A percentile compares a stretch with the other conserved stretches of the same genome.
phyloP scores from a whole-genome alignment of 2,329 filamentous ascomycete species.

The Teratosphaeria zuluensis region DNA sequence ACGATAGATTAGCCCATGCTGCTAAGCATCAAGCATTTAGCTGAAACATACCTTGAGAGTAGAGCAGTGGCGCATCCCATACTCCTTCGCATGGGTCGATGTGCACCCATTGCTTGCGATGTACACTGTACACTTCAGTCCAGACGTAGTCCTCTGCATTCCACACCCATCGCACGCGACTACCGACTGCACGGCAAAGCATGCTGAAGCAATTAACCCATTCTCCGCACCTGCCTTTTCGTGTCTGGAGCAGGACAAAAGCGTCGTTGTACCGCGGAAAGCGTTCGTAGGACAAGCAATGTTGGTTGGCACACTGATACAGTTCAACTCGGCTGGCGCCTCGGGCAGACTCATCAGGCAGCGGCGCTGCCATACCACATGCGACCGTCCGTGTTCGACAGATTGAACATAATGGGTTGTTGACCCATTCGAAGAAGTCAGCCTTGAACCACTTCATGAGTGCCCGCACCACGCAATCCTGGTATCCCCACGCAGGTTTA shows the following conservation, averaged over 20 bases:
- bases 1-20: slow-evolving; percentile 1
- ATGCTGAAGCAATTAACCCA: slow-evolving; percentile 99
- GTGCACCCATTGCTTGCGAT: slow-evolving; percentile 91
- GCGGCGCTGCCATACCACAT: slow-evolving; percentile 73
- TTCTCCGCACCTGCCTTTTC: slow-evolving; percentile 79
- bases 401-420: slow-evolving; percentile 77
- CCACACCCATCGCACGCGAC: slow-evolving; percentile 93
- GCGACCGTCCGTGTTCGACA: slow-evolving; percentile 77
- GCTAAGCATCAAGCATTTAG: background rate
- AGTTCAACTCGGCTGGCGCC: slow-evolving; percentile 82
- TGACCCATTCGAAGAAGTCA: slow-evolving; percentile 92
- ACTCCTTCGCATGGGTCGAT: slow-evolving; percentile 90
- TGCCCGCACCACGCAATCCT: slow-evolving; percentile 88
- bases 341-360: slow-evolving; percentile 79
- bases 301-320: slow-evolving; percentile 70
- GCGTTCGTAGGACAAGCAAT: slow-evolving; percentile 71
- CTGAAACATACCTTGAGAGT: slow-evolving; percentile 62
- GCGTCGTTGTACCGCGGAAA: slow-evolving; percentile 94
- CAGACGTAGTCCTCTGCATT: slow-evolving; percentile 95
- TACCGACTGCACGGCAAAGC: slow-evolving; percentile 87
- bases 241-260: slow-evolving; percentile 80
- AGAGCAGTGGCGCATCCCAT: slow-evolving; percentile 89
- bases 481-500: slow-evolving; percentile 88
- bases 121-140: slow-evolving; percentile 94
- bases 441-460: slow-evolving; percentile 93